Evolutionary conservation across 805 yeast species (phyloP).

Genomic region (Millerozyma acaciae): DNA sequence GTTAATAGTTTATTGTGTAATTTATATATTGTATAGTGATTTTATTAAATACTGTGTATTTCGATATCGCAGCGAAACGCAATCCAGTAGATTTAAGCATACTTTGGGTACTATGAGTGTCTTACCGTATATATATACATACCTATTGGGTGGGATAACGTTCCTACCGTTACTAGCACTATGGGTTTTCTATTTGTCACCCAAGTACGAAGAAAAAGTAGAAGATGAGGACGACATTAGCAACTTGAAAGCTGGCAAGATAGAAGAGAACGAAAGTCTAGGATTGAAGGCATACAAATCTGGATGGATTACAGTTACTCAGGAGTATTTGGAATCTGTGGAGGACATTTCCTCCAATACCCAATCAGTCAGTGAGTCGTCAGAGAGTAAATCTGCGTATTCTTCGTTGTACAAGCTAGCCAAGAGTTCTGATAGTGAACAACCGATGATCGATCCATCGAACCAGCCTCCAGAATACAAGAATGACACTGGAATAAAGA

Average conservation of each 20-base stretch:
- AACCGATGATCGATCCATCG: conserved; percentile 6
- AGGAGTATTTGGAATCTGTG: conserved; percentile 52
- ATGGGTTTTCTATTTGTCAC: conserved; percentile 36
- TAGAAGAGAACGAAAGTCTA: conserved; percentile 55
- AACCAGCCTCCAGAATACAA: conserved; percentile 7
- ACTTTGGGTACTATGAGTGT: conserved; percentile 10
- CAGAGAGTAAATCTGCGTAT: conserved; percentile 52
- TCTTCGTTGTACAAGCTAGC: conserved; percentile 58
- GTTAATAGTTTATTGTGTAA: conserved; percentile 3
- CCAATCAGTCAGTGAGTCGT: conserved; percentile 39
- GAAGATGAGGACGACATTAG: conserved; percentile 12
- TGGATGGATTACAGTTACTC: conserved; percentile 86
- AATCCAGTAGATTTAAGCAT: no score
- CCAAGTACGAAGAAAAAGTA: conserved; percentile 25
- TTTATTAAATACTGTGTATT: conserved; percentile 1
- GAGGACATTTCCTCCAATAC: conserved; percentile 46
- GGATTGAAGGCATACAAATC: conserved; percentile 62
- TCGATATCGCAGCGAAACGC: no score
- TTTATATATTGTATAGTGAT: conserved; percentile 4
- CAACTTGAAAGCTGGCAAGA: conserved; percentile 49
- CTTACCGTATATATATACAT: conserved; percentile 39
- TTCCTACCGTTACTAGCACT: conserved; percentile 59
- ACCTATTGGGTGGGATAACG: conserved; percentile 78
- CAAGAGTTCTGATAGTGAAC: conserved; percentile 18
- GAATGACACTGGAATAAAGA: conserved; percentile 8